Conservation (phyloP, 2,329 filamentous ascomycete genomes). For the Albophoma yamanashiensis region DNA sequence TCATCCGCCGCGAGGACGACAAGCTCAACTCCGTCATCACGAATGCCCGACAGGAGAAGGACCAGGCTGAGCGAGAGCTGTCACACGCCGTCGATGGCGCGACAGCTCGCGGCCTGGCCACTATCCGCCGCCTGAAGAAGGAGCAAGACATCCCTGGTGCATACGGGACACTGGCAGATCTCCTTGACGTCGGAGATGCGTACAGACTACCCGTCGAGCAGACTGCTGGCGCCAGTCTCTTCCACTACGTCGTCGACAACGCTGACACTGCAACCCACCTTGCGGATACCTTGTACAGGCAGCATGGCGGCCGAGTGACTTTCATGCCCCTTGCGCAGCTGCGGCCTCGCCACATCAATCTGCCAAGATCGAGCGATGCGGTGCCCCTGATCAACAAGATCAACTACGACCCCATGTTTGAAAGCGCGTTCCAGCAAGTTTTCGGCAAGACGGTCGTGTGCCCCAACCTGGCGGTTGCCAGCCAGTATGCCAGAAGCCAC, state of each 20-base stretch:
- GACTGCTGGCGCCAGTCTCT: slow-evolving; percentile 82
- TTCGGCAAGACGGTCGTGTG: slow-evolving; percentile 95
- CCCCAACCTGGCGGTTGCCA: slow-evolving; percentile 75
- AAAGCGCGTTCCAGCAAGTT: slow-evolving; percentile 84
- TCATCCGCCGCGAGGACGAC: slow-evolving; percentile 80
- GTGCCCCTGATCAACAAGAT: slow-evolving; percentile 81
- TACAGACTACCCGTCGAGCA: slow-evolving; percentile 89
- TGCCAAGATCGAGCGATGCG: slow-evolving; percentile 79
- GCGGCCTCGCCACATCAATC: slow-evolving; percentile 56
- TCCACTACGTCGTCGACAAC: slow-evolving; percentile 92
- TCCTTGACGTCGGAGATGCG: slow-evolving; percentile 75
- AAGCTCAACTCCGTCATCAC: slow-evolving; percentile 69
- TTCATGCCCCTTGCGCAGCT: slow-evolving; percentile 89
- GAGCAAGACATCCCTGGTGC: slow-evolving; percentile 74
- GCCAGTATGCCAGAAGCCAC: slow-evolving; percentile 86
- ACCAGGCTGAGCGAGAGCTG: slow-evolving; percentile 66
- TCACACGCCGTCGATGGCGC: slow-evolving; percentile 82
- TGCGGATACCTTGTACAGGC: slow-evolving; percentile 66
- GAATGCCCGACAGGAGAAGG: slow-evolving; percentile 66
- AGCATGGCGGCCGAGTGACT: slow-evolving; percentile 77
- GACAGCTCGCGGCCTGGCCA: slow-evolving; percentile 77
- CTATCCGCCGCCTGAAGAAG: slow-evolving; percentile 71
- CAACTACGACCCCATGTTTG: slow-evolving; percentile 63
- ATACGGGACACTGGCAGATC: slow-evolving; percentile 84
- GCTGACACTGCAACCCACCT: slow-evolving; percentile 78